A percentile compares a stretch with the other conserved stretches of the same genome.
phyloP scores from a whole-genome alignment of 768 basidiomycete genomes.

The Tylopilus felleus region DNA sequence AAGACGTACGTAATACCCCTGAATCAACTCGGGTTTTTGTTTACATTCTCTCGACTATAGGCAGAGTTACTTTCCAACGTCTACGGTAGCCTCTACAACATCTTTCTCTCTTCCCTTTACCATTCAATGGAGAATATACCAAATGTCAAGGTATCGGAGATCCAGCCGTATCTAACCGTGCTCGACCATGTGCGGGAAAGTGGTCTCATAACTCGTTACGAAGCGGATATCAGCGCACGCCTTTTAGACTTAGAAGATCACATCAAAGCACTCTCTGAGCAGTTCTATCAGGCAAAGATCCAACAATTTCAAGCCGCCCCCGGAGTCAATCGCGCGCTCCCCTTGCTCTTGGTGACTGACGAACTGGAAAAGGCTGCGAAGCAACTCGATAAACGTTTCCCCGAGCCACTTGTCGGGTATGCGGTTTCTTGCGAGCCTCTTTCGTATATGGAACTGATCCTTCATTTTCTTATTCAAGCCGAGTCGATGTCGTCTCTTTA shows the following conservation, averaged over 20 bases:
- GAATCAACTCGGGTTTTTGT: background rate
- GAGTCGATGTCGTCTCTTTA: slow-evolving; percentile 72
- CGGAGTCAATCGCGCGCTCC: slow-evolving; percentile 78
- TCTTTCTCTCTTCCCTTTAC: slow-evolving; percentile 82
- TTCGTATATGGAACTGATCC: background rate
- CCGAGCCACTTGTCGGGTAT: slow-evolving; percentile 77
- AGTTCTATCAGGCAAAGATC: slow-evolving; percentile 62
- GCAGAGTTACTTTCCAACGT: slow-evolving; percentile 63
- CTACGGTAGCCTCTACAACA: slow-evolving; percentile 76
- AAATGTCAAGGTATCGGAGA: slow-evolving; percentile 65
- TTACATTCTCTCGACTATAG: slow-evolving; percentile 34
- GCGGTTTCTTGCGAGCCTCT: slow-evolving; percentile 15
- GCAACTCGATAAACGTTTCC: slow-evolving; percentile 81
- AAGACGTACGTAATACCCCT: slow-evolving; percentile 61
- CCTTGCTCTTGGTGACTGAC: slow-evolving; percentile 78
- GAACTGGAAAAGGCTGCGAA: slow-evolving; percentile 88
- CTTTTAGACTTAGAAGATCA: slow-evolving; percentile 65
- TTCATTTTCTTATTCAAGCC: slow-evolving; percentile 36
- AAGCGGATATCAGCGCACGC: slow-evolving; percentile 68
- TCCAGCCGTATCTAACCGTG: slow-evolving; percentile 61
- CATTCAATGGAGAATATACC: slow-evolving; percentile 79
- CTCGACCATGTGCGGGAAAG: slow-evolving; percentile 71
- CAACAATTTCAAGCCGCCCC: slow-evolving; percentile 63
- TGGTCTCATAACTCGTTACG: slow-evolving; percentile 66
- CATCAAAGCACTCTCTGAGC: slow-evolving; percentile 54